phyloP scores from a whole-genome alignment of 805 yeast species.

The Ogataea pilisensis region DNA sequence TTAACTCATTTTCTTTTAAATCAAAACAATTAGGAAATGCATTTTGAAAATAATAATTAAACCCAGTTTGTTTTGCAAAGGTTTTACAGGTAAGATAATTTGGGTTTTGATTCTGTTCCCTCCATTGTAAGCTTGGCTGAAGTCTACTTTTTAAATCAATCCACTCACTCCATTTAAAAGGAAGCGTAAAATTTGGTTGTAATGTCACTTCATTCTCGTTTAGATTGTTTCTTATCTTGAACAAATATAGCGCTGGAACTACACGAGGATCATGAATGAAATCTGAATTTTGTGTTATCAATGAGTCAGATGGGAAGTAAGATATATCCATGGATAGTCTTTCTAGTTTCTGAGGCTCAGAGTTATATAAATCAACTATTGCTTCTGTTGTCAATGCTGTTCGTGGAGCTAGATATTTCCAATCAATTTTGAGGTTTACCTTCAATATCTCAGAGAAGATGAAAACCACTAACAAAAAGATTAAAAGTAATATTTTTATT shows the following conservation, averaged over 20 bases:
- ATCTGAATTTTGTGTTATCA: background rate
- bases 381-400: background rate
- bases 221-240: slow-evolving; percentile 10
- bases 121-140: slow-evolving; percentile 18
- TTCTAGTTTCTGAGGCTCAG: background rate
- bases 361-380: background rate
- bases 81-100: slow-evolving; percentile 15
- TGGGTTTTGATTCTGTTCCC: slow-evolving; percentile 5
- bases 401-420: background rate
- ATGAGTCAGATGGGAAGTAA: background rate
- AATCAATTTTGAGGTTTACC: background rate
- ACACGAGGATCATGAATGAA: slow-evolving; percentile 15
- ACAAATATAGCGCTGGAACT: slow-evolving; percentile 16
- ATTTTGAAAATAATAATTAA: slow-evolving; percentile 1
- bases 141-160: slow-evolving; percentile 23
- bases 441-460: background rate
- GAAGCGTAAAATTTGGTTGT: slow-evolving; percentile 16
- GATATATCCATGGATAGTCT: background rate
- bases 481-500: no score
- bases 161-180: slow-evolving; percentile 32
- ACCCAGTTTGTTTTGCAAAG: slow-evolving; percentile 18
- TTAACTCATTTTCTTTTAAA: slow-evolving; percentile 7
- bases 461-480: background rate
- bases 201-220: slow-evolving; percentile 1
- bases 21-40: slow-evolving; percentile 7